Conservation (phyloP, 352 stramenopile species). For the Pythium pyrilobum region DNA sequence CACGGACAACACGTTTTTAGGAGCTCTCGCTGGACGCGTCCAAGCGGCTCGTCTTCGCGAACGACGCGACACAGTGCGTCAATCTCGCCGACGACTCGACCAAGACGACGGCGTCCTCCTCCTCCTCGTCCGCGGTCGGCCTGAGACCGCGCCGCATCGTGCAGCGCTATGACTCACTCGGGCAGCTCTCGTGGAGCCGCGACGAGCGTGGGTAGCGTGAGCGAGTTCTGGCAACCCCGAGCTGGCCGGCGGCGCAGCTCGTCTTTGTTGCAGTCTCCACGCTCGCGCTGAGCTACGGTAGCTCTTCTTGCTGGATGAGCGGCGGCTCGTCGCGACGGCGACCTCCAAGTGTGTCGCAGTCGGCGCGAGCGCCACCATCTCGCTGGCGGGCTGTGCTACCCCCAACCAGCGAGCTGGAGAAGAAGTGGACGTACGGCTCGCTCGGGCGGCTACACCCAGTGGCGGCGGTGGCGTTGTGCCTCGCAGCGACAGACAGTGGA, state of each 20-base stretch:
- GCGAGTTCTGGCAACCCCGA: too few species aligned
- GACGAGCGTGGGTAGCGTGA: neutral
- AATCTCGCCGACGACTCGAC: constrained; percentile 10
- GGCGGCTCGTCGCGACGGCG: neutral
- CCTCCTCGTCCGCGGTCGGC: too few species aligned
- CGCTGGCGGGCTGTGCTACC: neutral
- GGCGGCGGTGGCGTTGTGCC: neutral
- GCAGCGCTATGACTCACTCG: constrained; percentile 3
- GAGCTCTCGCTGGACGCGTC: neutral
- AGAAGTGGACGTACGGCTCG: constrained; percentile 12
- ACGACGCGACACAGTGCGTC: constrained; percentile 2
- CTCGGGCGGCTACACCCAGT: constrained; percentile 4
- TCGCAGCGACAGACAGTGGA: neutral
- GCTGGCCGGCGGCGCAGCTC: too few species aligned
- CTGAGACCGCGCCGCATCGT: constrained; percentile 2
- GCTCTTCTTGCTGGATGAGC: constrained; percentile 6
- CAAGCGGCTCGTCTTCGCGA: constrained; percentile 1
- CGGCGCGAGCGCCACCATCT: neutral
- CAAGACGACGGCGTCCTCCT: too few species aligned
- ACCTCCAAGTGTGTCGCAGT: neutral
- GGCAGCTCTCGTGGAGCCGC: neutral
- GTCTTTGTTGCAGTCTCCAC: constrained; percentile 2
- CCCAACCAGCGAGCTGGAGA: too few species aligned
- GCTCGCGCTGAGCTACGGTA: neutral
- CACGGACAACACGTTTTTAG: too few species aligned